phyloP scores from a whole-genome alignment of 495 filamentous ascomycete genomes.

The Chaetomium fimeti region DNA sequence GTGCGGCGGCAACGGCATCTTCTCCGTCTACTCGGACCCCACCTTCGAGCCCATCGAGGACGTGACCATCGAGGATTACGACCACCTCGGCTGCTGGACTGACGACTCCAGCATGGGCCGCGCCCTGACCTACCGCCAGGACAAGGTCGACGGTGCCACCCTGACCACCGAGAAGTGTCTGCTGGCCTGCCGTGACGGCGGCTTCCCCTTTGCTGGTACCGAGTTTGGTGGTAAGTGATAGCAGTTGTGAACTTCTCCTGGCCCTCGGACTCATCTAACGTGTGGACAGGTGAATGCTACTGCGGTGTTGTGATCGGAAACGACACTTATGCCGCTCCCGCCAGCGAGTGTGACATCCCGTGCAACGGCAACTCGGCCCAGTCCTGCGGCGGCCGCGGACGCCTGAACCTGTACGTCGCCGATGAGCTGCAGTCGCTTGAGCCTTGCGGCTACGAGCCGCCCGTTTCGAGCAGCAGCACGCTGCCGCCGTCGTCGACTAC shows the following conservation, averaged over 20 bases:
- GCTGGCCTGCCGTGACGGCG: slow-evolving; percentile 44
- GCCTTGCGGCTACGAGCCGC: slow-evolving; percentile 44
- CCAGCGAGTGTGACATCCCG: slow-evolving; percentile 43
- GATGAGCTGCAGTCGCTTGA: slow-evolving; percentile 44
- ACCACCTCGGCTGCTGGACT: slow-evolving; percentile 56
- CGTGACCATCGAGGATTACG: slow-evolving; percentile 46
- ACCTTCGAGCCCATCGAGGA: slow-evolving; percentile 48
- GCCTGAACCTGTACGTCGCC: slow-evolving; percentile 50
- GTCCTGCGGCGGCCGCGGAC: slow-evolving; percentile 47
- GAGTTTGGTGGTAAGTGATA: slow-evolving; percentile 49
- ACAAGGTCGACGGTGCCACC: slow-evolving; percentile 35
- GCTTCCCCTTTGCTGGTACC: slow-evolving; percentile 53
- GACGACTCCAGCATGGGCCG: slow-evolving; percentile 49
- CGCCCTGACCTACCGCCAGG: slow-evolving; percentile 50
- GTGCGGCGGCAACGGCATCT: slow-evolving; percentile 48
- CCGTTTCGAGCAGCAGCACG: slow-evolving; percentile 25
- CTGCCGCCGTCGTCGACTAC: slow-evolving; percentile 19
- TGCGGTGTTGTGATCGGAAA: slow-evolving; percentile 52
- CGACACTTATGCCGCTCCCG: slow-evolving; percentile 42
- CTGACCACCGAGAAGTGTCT: slow-evolving; percentile 51
- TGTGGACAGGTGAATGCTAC: slow-evolving; percentile 39
- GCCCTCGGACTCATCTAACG: slow-evolving; percentile 11
- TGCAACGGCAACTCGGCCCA: slow-evolving; percentile 51
- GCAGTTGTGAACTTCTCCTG: slow-evolving; percentile 30
- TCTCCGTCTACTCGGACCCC: slow-evolving; percentile 54